Conservation (phyloP, 169 alveolate species). For the Babesia divergens region DNA sequence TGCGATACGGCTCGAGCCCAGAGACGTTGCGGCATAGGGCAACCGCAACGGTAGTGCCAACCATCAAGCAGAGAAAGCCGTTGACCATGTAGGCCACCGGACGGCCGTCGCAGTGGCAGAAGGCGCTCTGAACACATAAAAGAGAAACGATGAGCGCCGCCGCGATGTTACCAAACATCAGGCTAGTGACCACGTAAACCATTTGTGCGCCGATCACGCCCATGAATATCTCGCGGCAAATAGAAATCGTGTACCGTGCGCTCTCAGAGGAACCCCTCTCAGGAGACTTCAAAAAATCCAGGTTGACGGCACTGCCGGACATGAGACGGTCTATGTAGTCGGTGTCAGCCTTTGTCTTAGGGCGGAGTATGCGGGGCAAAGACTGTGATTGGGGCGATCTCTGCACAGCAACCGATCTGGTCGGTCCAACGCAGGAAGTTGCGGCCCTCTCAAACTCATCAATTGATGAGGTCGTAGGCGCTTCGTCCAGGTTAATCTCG, state of each 20-base stretch:
- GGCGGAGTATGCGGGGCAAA: neutral
- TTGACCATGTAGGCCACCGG: conserved; percentile 60
- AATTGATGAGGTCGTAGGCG: neutral
- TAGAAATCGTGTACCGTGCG: conserved; percentile 26
- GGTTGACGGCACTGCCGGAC: conserved; percentile 21
- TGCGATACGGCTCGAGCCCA: conserved; percentile 60
- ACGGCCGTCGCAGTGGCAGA: conserved; percentile 67
- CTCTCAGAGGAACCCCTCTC: conserved; percentile 54
- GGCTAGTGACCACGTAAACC: conserved; percentile 53
- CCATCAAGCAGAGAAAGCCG: conserved; percentile 44
- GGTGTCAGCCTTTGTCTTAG: neutral
- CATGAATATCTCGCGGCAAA: conserved; percentile 56
- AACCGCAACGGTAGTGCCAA: conserved; percentile 31
- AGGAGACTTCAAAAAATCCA: conserved; percentile 49
- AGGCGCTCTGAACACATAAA: conserved; percentile 50
- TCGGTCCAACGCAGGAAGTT: neutral
- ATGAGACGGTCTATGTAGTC: conserved; percentile 22
- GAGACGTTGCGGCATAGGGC: conserved; percentile 45
- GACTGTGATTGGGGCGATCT: neutral
- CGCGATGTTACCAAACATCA: conserved; percentile 53
- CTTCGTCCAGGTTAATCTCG: neutral
- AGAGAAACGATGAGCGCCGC: conserved; percentile 54
- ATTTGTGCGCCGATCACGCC: conserved; percentile 59
- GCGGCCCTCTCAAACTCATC: neutral
- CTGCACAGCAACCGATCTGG: neutral